phyloP scores from a whole-genome alignment of 129 eudicot genomes.

The carrot (Daucus carota) region DNA sequence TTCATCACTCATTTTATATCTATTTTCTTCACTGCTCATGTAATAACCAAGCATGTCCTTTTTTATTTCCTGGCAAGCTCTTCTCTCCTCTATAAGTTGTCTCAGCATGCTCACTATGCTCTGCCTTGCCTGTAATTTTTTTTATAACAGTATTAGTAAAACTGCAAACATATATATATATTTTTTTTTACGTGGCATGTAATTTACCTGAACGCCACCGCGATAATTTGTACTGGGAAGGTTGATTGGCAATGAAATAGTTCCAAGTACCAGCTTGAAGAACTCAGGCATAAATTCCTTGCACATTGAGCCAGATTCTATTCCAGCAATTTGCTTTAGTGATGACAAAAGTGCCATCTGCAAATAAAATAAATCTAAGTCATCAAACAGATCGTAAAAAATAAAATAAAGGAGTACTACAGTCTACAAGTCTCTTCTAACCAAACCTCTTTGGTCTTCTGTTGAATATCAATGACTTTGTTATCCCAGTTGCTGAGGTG shows the following conservation, averaged over 20 bases:
- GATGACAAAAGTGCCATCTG: conserved; percentile 97
- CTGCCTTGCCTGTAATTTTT: conserved; percentile 66
- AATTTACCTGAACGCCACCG: conserved; percentile 66
- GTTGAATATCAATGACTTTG: conserved; percentile 80
- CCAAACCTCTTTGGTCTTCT: conserved; percentile 86
- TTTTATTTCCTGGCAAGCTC: conserved; percentile 42
- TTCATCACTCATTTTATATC: conserved; percentile 69
- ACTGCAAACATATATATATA: neutral
- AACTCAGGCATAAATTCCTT: conserved; percentile 79
- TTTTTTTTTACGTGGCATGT: neutral
- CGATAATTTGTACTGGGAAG: conserved; percentile 78
- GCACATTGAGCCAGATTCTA: conserved; percentile 47
- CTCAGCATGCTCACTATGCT: conserved; percentile 53
- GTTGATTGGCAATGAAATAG: conserved; percentile 87
- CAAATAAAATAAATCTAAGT: neutral
- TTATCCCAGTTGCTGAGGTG: conserved; percentile 72
- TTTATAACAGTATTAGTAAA: neutral
- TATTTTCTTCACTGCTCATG: conserved; percentile 54
- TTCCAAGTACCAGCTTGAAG: conserved; percentile 80
- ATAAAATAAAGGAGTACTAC: neutral
- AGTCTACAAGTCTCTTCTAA: neutral
- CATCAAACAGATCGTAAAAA: conserved; percentile 11
- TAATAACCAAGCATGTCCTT: conserved; percentile 68
- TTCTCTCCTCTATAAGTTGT: conserved; percentile 55
- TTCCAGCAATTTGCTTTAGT: conserved; percentile 71